These are phyloP conservation scores for Coleophoma crateriformis DNA, from an alignment of 2,329 filamentous ascomycete genomes.

Conservation along the genomic window DNA sequence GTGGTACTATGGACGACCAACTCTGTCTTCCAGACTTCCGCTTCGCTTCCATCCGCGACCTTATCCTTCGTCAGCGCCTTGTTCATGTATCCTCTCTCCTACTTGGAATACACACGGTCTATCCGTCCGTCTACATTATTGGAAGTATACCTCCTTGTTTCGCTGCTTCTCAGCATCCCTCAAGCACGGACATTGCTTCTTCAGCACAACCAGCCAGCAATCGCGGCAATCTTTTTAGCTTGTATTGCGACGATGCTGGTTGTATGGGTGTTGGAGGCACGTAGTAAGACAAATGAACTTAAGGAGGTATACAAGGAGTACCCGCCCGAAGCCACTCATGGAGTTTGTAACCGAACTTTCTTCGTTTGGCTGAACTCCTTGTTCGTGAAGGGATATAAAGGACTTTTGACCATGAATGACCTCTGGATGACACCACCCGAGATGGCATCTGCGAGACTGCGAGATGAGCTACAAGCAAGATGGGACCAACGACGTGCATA, in stretches of 20 bases:
- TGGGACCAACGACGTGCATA: neutral
- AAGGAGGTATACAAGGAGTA: neutral
- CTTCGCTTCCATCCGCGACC: neutral
- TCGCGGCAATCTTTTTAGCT: neutral
- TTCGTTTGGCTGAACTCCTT: slow-evolving; percentile 27
- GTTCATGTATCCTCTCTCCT: neutral
- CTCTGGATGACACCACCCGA: slow-evolving; percentile 7
- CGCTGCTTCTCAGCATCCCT: neutral
- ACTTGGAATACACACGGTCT: slow-evolving; percentile 1
- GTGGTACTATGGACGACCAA: neutral
- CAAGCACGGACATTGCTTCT: slow-evolving; percentile 2
- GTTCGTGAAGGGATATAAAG: slow-evolving; percentile 20
- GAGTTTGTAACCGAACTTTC: slow-evolving; percentile 22
- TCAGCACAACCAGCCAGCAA: neutral
- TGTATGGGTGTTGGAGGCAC: neutral
- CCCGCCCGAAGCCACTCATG: slow-evolving; percentile 20
- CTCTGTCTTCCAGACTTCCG: neutral
- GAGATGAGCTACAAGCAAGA: neutral
- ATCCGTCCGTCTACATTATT: slow-evolving; percentile 2
- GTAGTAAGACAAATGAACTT: slow-evolving; percentile 1
- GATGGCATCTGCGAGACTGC: neutral
- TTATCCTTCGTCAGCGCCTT: neutral
- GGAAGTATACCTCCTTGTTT: neutral
- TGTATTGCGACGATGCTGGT: neutral
- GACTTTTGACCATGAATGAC: slow-evolving; percentile 18